These are phyloP conservation scores for Dendrobium nobile DNA, from an alignment of 106 monocot genomes.

Conservation along the genomic window DNA sequence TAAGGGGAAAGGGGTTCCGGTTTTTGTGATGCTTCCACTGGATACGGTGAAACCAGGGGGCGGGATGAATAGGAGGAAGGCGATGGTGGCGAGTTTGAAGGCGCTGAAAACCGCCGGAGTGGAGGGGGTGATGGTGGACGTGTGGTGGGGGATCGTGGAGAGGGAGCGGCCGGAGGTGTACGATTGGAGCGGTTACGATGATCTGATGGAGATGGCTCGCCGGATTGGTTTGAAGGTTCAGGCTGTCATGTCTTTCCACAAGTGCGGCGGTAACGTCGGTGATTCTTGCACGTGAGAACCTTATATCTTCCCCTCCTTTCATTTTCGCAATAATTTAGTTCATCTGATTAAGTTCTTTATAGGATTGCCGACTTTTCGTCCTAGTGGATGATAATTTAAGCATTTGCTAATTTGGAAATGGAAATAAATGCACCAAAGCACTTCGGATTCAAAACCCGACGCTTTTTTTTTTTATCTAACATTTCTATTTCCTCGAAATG, in stretches of 20 bases:
- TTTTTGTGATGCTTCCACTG: constrained; percentile 90
- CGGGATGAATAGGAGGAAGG: constrained; percentile 55
- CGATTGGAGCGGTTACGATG: constrained; percentile 63
- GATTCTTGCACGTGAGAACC: constrained; percentile 66
- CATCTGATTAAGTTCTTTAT: not conserved
- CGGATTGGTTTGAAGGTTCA: constrained; percentile 74
- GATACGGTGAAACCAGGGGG: constrained; percentile 58
- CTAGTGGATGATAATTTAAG: not conserved
- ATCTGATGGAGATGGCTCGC: constrained; percentile 60
- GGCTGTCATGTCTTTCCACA: constrained; percentile 98
- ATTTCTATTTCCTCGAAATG: not conserved
- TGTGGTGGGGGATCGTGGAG: constrained; percentile 98
- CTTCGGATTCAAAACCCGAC: no score
- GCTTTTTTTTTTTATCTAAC: not conserved
- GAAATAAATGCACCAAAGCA: no score
- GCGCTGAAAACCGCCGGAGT: constrained; percentile 82
- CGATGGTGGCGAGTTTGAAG: constrained; percentile 64
- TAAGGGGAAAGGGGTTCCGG: constrained; percentile 55
- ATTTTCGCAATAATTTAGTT: constrained; percentile 3
- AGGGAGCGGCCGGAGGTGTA: constrained; percentile 56
- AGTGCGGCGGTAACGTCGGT: constrained; percentile 95
- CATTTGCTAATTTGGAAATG: no score
- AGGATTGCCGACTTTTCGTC: not conserved
- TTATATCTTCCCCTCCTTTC: not conserved
- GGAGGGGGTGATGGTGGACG: constrained; percentile 92